A percentile compares a stretch with the other conserved stretches of the same genome.
These are phyloP conservation scores for Arthromyces matolae DNA, from an alignment of 768 basidiomycete genomes.

Conservation along the genomic window DNA sequence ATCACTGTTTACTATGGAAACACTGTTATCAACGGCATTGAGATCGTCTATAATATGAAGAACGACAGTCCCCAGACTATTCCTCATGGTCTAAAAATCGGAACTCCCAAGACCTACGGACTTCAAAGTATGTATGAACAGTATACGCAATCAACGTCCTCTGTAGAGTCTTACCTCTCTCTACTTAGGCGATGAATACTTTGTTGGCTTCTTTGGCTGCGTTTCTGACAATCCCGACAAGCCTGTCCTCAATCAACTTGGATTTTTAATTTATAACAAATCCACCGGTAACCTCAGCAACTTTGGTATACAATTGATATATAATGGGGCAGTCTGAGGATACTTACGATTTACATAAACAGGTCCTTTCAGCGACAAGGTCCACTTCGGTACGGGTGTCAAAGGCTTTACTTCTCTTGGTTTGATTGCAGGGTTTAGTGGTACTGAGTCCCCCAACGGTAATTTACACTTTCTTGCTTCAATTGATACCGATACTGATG, in stretches of 20 bases:
- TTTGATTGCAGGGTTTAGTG: background rate
- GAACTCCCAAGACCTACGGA: background rate
- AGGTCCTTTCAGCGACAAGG: background rate
- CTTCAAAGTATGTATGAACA: background rate
- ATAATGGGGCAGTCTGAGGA: too few species aligned
- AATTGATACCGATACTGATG: background rate
- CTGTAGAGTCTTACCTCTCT: background rate
- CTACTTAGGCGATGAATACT: background rate
- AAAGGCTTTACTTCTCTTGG: background rate
- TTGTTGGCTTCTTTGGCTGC: background rate
- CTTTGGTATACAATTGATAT: background rate
- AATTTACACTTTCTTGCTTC: background rate
- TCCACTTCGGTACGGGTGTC: background rate
- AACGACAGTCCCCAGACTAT: background rate
- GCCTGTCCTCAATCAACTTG: background rate
- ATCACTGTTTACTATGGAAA: background rate
- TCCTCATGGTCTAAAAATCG: background rate
- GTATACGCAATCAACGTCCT: background rate
- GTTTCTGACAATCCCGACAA: background rate
- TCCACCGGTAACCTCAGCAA: background rate
- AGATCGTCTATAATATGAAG: background rate
- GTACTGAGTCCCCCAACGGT: background rate
- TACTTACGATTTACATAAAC: too few species aligned
- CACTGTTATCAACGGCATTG: background rate
- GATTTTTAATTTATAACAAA: background rate